Conservation (phyloP, 106 monocot species). For the Iris macrosiphon region DNA sequence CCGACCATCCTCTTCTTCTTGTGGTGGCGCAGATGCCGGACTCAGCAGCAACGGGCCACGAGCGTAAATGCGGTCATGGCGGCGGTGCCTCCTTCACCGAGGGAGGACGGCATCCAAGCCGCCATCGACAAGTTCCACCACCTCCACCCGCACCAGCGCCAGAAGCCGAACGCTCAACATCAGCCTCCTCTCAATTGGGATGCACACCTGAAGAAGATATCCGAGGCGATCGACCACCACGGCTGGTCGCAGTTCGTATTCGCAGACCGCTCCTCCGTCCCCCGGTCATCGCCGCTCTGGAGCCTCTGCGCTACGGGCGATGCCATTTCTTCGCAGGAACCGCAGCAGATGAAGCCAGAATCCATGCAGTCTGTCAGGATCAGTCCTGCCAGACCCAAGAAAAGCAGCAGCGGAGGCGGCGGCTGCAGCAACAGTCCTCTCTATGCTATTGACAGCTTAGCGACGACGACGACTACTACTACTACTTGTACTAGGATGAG, state of each 20-base stretch:
- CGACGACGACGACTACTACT: not conserved
- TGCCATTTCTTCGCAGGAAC: not conserved
- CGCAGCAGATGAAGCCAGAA: constrained; percentile 12
- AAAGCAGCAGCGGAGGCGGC: no score
- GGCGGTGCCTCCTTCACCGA: not conserved
- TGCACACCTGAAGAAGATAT: constrained; percentile 36
- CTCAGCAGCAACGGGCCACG: not conserved
- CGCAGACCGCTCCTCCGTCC: not conserved
- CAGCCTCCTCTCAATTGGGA: constrained; percentile 35
- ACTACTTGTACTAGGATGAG: constrained; percentile 21
- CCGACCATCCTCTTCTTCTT: not conserved
- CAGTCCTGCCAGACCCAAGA: constrained; percentile 7
- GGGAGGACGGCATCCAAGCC: constrained; percentile 2
- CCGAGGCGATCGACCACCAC: constrained; percentile 32
- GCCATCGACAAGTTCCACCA: constrained; percentile 10
- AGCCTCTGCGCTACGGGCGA: constrained; percentile 3
- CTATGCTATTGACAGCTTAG: no score
- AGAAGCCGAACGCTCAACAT: not conserved
- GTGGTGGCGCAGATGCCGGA: constrained; percentile 1
- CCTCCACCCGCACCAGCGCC: not conserved
- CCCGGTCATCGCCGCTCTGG: not conserved
- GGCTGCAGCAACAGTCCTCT: no score
- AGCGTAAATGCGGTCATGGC: not conserved
- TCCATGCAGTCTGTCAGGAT: constrained; percentile 65
- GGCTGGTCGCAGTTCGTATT: constrained; percentile 65